These are phyloP conservation scores for Pseudoturritis turrita DNA, from an alignment of 345 rosid genomes.

Conservation along the genomic window DNA sequence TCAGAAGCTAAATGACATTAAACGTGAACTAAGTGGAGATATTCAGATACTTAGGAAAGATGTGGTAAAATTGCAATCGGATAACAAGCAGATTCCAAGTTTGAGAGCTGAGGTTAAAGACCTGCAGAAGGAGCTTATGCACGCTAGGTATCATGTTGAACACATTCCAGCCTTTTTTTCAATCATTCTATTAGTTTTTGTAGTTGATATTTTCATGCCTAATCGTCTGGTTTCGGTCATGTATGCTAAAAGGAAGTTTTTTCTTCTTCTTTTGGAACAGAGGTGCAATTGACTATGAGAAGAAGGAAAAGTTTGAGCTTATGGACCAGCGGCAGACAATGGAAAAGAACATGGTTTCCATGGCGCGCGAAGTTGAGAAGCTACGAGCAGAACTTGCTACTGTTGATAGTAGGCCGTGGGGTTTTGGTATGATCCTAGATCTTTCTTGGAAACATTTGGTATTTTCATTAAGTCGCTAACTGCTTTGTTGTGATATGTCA, in stretches of 20 bases:
- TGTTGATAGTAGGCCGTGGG: slow-evolving; percentile 66
- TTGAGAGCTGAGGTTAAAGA: slow-evolving; percentile 65
- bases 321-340: slow-evolving; percentile 88
- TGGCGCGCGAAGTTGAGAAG: slow-evolving; percentile 99
- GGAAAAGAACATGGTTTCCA: slow-evolving; percentile 91
- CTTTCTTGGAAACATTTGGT: slow-evolving; percentile 1
- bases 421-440: slow-evolving; percentile 47
- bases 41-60: slow-evolving; percentile 74
- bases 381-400: slow-evolving; percentile 74
- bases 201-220: background rate
- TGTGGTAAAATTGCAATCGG: slow-evolving; percentile 54
- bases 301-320: slow-evolving; percentile 88
- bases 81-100: slow-evolving; percentile 69
- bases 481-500: slow-evolving; percentile 1
- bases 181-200: background rate
- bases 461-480: background rate
- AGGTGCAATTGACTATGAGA: slow-evolving; percentile 80
- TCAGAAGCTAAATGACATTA: slow-evolving; percentile 61
- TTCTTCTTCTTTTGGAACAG: slow-evolving; percentile 26
- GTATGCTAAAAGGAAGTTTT: background rate
- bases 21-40: slow-evolving; percentile 68
- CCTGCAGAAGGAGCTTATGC: slow-evolving; percentile 86
- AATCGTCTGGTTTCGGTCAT: background rate
- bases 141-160: slow-evolving; percentile 54
- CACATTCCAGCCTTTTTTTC: background rate